phyloP scores from a whole-genome alignment of 2,329 filamentous ascomycete species.

The Alternaria conjuncta region DNA sequence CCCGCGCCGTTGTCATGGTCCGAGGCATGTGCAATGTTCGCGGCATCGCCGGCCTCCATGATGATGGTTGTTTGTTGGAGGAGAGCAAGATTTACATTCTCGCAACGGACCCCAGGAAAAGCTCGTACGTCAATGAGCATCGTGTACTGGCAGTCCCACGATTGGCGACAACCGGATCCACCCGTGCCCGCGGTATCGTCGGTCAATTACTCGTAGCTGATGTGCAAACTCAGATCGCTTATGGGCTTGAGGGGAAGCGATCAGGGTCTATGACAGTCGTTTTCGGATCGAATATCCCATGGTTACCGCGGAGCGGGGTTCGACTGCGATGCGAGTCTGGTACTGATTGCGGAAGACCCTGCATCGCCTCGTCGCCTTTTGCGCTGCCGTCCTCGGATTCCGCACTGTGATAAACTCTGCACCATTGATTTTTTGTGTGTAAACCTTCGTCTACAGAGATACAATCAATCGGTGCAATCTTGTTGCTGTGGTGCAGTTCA shows the following conservation, averaged over 20 bases:
- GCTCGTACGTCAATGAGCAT: neutral
- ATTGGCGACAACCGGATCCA: neutral
- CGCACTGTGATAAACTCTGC: neutral
- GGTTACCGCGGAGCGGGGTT: slow-evolving; percentile 3
- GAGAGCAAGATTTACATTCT: neutral
- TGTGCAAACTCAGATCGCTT: neutral
- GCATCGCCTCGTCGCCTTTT: slow-evolving; percentile 3
- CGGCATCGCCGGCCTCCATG: neutral
- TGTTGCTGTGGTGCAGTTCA: neutral
- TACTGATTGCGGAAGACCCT: slow-evolving; percentile 1
- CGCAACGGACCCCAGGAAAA: neutral
- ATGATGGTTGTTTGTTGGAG: neutral
- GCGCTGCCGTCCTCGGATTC: neutral
- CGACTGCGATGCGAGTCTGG: neutral
- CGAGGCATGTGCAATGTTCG: neutral
- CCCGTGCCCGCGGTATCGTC: neutral
- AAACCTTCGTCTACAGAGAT: neutral
- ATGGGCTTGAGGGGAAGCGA: neutral
- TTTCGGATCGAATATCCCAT: neutral
- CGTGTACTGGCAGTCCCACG: neutral
- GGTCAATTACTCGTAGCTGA: neutral
- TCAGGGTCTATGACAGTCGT: neutral
- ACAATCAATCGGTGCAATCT: neutral
- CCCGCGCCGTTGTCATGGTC: neutral
- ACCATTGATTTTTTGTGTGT: neutral